These are phyloP conservation scores for Nicotiana undulata DNA, from an alignment of 257 asterid genomes.

Conservation along the genomic window DNA sequence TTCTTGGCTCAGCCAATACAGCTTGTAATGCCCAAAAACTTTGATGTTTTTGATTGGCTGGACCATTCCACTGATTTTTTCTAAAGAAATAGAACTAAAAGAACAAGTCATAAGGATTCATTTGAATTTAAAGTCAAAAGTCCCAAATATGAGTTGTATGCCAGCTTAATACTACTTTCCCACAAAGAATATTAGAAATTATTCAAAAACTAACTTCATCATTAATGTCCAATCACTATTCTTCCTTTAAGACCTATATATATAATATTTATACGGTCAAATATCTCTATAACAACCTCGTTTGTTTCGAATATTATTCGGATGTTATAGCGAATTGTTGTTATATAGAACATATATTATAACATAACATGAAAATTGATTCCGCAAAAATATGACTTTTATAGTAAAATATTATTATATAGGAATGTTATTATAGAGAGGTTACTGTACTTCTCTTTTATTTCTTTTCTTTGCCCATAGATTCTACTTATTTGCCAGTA, in stretches of 20 bases:
- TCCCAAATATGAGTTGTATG: neutral
- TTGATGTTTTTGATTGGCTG: neutral
- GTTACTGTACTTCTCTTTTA: neutral
- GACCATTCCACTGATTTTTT: neutral
- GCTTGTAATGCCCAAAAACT: neutral
- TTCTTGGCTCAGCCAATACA: neutral
- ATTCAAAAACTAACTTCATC: conserved; percentile 16
- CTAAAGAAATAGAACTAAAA: neutral
- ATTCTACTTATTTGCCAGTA: neutral
- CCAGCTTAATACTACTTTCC: neutral
- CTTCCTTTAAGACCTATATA: neutral
- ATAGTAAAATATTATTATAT: no score
- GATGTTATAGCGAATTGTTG: no score
- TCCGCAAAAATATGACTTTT: no score
- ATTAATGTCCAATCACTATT: conserved; percentile 2
- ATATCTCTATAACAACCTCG: no score
- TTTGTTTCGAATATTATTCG: no score
- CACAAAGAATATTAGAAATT: neutral
- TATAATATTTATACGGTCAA: no score
- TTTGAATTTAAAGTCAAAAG: neutral
- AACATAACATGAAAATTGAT: no score
- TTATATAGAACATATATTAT: no score
- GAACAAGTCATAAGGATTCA: neutral
- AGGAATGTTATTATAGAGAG: no score
- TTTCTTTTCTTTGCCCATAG: neutral